A percentile compares a stretch with the other conserved stretches of the same genome.
These are phyloP conservation scores for Alternaria consortialis DNA, from an alignment of 2,329 filamentous ascomycete species.

Conservation along the genomic window DNA sequence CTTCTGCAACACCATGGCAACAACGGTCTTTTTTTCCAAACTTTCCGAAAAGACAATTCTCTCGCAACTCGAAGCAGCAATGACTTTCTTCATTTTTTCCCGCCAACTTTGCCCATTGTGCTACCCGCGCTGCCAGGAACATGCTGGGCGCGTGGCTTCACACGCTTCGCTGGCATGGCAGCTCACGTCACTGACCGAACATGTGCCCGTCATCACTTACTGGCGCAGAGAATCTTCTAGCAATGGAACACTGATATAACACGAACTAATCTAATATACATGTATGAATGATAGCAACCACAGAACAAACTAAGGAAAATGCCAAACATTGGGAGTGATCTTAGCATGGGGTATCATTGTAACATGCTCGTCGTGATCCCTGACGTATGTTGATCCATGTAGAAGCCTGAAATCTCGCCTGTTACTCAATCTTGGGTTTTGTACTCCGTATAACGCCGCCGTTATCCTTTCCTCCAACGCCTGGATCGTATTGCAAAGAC, in stretches of 20 bases:
- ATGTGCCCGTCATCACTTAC: not conserved
- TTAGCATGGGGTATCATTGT: conserved; percentile 24
- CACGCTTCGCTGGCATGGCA: conserved; percentile 21
- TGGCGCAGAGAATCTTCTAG: not conserved
- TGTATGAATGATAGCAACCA: conserved; percentile 3
- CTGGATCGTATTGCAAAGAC: not conserved
- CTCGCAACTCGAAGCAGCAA: not conserved
- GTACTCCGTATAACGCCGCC: conserved; percentile 19
- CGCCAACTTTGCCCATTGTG: not conserved
- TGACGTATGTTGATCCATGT: conserved; percentile 22
- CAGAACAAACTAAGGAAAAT: conserved; percentile 6
- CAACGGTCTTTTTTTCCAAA: not conserved
- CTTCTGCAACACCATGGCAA: conserved; percentile 9
- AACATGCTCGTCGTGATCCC: conserved; percentile 21
- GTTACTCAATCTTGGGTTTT: conserved; percentile 22
- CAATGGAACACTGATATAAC: conserved; percentile 9
- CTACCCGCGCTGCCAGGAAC: conserved; percentile 7
- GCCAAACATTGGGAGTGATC: conserved; percentile 16
- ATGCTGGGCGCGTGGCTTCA: conserved; percentile 15
- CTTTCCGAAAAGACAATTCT: not conserved
- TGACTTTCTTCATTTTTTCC: not conserved
- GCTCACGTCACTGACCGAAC: conserved; percentile 7
- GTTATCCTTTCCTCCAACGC: conserved; percentile 4
- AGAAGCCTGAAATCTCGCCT: conserved; percentile 19
- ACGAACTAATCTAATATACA: conserved; percentile 14